phyloP scores from a whole-genome alignment of 2,329 filamentous ascomycete species.

The Thielaviopsis populi region DNA sequence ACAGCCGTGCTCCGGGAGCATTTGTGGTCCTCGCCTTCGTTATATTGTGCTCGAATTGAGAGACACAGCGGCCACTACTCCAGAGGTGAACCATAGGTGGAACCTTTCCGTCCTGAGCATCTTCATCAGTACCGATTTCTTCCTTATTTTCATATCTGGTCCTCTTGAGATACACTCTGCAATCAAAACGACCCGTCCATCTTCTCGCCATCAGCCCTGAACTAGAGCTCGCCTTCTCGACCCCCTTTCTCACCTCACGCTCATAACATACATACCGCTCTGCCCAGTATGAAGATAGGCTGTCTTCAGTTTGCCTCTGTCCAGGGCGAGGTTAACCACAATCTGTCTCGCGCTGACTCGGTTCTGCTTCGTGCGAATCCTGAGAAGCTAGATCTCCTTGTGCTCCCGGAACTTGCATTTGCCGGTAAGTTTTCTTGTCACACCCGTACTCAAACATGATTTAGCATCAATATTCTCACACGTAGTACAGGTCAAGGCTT shows the following conservation, averaged over 20 bases:
- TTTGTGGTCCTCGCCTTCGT: not conserved
- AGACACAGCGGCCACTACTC: not conserved
- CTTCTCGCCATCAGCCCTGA: not conserved
- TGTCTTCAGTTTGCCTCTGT: slow-evolving; percentile 59
- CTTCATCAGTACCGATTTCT: too few relatives aligned
- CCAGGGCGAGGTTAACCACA: slow-evolving; percentile 54
- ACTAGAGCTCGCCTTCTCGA: not conserved
- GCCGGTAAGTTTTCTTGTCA: slow-evolving; percentile 3
- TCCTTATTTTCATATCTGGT: too few relatives aligned
- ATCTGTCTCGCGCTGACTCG: slow-evolving; percentile 50
- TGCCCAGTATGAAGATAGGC: slow-evolving; percentile 42
- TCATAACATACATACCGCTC: not conserved
- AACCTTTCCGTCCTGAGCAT: too few relatives aligned
- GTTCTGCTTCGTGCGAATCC: slow-evolving; percentile 37
- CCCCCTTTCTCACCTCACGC: not conserved
- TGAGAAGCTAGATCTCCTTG: slow-evolving; percentile 41
- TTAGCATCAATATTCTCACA: slow-evolving; percentile 31
- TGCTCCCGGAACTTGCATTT: slow-evolving; percentile 56
- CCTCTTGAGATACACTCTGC: too few relatives aligned
- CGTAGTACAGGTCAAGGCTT: slow-evolving; percentile 50
- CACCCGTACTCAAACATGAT: slow-evolving; percentile 33
- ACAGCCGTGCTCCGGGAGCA: not conserved
- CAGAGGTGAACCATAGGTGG: too few relatives aligned
- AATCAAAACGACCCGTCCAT: not conserved
- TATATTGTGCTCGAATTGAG: not conserved